Base-by-base conservation (phyloP, 106 monocot genomes). In the Acorus calamus region DNA sequence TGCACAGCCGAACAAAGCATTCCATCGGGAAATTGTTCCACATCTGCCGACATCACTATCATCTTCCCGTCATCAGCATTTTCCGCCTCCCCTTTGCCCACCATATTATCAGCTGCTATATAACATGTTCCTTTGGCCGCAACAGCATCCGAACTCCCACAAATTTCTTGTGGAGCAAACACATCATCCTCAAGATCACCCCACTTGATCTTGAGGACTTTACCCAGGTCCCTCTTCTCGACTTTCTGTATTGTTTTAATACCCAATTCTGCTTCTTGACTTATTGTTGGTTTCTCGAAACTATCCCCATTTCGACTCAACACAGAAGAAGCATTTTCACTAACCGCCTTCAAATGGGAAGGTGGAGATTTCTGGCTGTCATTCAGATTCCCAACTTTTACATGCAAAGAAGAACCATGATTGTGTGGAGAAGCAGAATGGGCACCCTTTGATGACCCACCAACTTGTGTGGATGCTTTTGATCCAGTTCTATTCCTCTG, bases 401-500 rank as follows among this genome's bases (percentile, higher is more conserved):
- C 56, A 71, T 64, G 66, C 28, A 28, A 28, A 66, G 50, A 59
- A 3, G 60, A 65, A 66, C 63, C 49, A 8, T 59, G 67, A 71
- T 52, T 14, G 7, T 56, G 53, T 42, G 56, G 71, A 46, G 68
- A 44, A 46, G 55, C 46, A 49, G 65, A 50, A 7, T 68, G 44
- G 54, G 6, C 62, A 67, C 69, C 80, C 56, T 69, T 61, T 55
- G 73, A 76, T 47, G 83, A 74, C 55, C 52, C 74, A 42, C 66
- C 69, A 50, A 77, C 81, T 43, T 77, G 78, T 11, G 62, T 48
- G 4, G 79, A 72, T 42, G 67, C 62, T 73, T 86, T 94, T 62
- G 86, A 77, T 71, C 65, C 77, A 46, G 61, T 59, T 68, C 84
- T 76, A 52, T 81, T 77, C 60, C 77, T 94, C 93, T 94, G 80